A percentile compares a stretch with the other conserved stretches of the same genome.
Evolutionary conservation across 2,329 filamentous ascomycete genomes (phyloP).

Genomic region (Dactylellina haptotyla): DNA sequence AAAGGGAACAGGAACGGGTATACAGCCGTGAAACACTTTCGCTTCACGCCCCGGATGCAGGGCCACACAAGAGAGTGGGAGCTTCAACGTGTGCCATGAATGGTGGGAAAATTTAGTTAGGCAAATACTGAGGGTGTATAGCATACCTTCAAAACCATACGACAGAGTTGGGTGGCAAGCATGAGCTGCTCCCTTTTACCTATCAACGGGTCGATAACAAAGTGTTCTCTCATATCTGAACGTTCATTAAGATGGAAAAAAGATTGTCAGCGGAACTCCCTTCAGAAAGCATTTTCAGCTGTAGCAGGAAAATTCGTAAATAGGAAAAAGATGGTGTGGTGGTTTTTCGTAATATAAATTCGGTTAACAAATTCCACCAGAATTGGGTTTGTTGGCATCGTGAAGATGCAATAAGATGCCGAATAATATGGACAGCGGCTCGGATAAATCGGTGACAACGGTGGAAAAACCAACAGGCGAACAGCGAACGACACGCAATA

Average conservation of each 20-base stretch:
- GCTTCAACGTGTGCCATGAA: constrained; percentile 72
- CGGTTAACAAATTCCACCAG: constrained; percentile 24
- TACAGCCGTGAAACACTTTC: constrained; percentile 42
- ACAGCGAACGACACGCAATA: constrained; percentile 39
- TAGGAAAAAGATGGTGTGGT: constrained; percentile 34
- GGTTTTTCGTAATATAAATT: constrained; percentile 34
- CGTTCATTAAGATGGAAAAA: constrained; percentile 59
- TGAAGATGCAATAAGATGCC: constrained; percentile 50
- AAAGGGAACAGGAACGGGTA: constrained; percentile 19
- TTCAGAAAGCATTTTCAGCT: constrained; percentile 3
- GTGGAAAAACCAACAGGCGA: constrained; percentile 53
- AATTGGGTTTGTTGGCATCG: constrained; percentile 29
- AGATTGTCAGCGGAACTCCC: constrained; percentile 35
- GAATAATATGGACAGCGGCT: constrained; percentile 49
- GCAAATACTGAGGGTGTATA: constrained; percentile 61
- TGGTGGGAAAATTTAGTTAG: constrained; percentile 83
- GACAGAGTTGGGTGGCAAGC: constrained; percentile 94
- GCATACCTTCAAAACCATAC: constrained; percentile 91
- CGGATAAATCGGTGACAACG: constrained; percentile 49
- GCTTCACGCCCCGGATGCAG: constrained; percentile 27
- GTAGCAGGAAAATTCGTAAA: constrained; percentile 13
- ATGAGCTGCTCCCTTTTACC: constrained; percentile 97
- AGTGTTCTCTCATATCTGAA: constrained; percentile 94
- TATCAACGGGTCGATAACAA: constrained; percentile 97
- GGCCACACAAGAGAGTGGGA: constrained; percentile 65